A percentile compares a stretch with the other conserved stretches of the same genome.
Conservation (phyloP, 2,329 filamentous ascomycete species). For the Penicillium sclerotiorum region DNA sequence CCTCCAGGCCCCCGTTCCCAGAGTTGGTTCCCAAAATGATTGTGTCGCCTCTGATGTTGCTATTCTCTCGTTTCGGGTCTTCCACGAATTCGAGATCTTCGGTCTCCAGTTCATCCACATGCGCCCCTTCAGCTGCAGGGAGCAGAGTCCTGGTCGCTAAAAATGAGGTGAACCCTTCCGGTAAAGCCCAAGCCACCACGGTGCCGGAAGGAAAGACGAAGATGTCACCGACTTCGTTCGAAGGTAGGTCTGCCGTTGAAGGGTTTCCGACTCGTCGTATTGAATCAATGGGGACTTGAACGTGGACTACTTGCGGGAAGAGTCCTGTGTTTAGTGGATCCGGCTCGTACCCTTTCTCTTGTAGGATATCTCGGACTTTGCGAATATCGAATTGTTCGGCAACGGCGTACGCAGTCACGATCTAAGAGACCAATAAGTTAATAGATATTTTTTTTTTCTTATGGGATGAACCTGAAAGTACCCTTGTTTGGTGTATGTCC, state of each 20-base stretch:
- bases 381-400: constrained; percentile 68
- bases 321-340: constrained; percentile 65
- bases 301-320: constrained; percentile 67
- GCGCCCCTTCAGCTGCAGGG: constrained; percentile 73
- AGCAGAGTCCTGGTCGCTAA: constrained; percentile 73
- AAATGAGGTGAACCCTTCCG: constrained; percentile 70
- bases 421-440: too few relatives aligned
- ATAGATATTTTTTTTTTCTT: too few relatives aligned
- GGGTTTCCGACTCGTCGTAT: constrained; percentile 48
- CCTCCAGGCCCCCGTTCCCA: constrained; percentile 22
- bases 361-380: constrained; percentile 59
- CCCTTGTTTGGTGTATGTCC: constrained; percentile 42
- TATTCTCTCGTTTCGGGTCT: constrained; percentile 72
- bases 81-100: constrained; percentile 88
- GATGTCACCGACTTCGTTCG: constrained; percentile 71
- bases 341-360: constrained; percentile 61
- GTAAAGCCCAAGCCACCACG: constrained; percentile 87
- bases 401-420: constrained; percentile 66
- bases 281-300: constrained; percentile 53
- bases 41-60: constrained; percentile 80
- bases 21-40: constrained; percentile 82
- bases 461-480: constrained; percentile 15
- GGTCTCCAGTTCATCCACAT: constrained; percentile 72
- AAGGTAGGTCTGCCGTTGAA: constrained; percentile 38
- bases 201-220: constrained; percentile 96